Evolutionary conservation across 2,329 filamentous ascomycete genomes (phyloP).

Genomic region (Fusarium armeniacum): DNA sequence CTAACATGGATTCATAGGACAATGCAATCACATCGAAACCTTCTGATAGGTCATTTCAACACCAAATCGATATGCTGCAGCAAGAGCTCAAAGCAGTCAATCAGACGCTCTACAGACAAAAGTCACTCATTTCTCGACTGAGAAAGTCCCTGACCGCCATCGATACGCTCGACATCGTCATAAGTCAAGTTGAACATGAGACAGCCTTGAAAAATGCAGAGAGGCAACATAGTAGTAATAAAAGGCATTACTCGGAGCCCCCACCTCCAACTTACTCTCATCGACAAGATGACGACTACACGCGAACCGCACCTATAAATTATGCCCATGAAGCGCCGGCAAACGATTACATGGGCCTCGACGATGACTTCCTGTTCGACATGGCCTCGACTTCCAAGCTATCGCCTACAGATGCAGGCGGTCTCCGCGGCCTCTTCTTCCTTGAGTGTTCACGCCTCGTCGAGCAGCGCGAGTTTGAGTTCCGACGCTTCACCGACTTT

Average conservation of each 20-base stretch:
- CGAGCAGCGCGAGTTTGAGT: constrained; percentile 56
- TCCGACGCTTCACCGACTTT: constrained; percentile 51
- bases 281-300: constrained; percentile 20
- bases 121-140: constrained; percentile 50
- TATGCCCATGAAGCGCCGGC: constrained; percentile 17
- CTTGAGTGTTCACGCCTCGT: constrained; percentile 57
- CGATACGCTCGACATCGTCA: constrained; percentile 36
- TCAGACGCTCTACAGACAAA: constrained; percentile 54
- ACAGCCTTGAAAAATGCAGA: constrained; percentile 20
- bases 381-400: constrained; percentile 53
- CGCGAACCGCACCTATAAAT: constrained; percentile 7
- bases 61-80: constrained; percentile 57
- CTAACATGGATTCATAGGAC: constrained; percentile 54
- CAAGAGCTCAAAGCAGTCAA: constrained; percentile 59
- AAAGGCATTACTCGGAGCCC: constrained; percentile 20
- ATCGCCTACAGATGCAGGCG: constrained; percentile 55
- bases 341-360: constrained; percentile 44
- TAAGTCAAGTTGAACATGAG: constrained; percentile 24
- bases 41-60: constrained; percentile 59
- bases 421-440: constrained; percentile 57
- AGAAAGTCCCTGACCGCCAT: constrained; percentile 39
- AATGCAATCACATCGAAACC: constrained; percentile 57
- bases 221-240: constrained; percentile 9
- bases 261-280: constrained; percentile 20
- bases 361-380: constrained; percentile 48